Evolutionary conservation across 139 green algal genomes (phyloP), one percentile per base, ranked within the genome.

Genomic region (Micromonas commoda): DNA sequence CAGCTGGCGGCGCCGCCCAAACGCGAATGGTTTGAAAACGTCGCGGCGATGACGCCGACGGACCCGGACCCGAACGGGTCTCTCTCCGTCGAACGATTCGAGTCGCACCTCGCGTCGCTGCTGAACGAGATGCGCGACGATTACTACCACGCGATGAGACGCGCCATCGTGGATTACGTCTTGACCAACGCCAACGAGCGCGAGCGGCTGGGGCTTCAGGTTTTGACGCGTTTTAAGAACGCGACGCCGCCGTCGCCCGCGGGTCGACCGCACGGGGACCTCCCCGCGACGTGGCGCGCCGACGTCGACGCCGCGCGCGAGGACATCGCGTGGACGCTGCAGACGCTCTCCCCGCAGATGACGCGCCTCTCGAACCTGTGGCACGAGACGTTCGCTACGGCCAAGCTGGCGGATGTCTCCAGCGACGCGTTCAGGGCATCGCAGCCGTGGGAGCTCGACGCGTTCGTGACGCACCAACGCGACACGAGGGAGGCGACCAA

Each of bases 241-340:
- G n/a, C n/a, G n/a, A n/a, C n/a, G n/a, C n/a, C n/a, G n/a, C n/a
- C n/a, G n/a, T n/a, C n/a, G n/a, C n/a, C n/a, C n/a, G n/a, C n/a
- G n/a, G n/a, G n/a, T n/a, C 45, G 45, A 16, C 45, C 45, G 69
- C 78, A 80, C 60, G 16, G 83, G 33, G 29, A 77, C 60, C 83
- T 93, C 39, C 77, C 84, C 3, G 28, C 64, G 20, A 77, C 66
- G 60, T 92, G 88, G 88, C 73, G 79, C 57, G 72, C 76, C 3
- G 75, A 85, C 52, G 84, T 91, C 51, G 82, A 88, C 45, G 68
- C 79, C n/a, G 86, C 90, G 16, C 78, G 86, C 4, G 84, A 89
- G 81, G 83, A 91, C 79, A 84, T 94, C 69, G 90, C 86, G 2
- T 91, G 87, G 87, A 90, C 85, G 29, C 81, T 94, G 69, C 90